These are phyloP conservation scores for Ricinus communis DNA, from an alignment of 345 rosid species.

Conservation along the genomic window DNA sequence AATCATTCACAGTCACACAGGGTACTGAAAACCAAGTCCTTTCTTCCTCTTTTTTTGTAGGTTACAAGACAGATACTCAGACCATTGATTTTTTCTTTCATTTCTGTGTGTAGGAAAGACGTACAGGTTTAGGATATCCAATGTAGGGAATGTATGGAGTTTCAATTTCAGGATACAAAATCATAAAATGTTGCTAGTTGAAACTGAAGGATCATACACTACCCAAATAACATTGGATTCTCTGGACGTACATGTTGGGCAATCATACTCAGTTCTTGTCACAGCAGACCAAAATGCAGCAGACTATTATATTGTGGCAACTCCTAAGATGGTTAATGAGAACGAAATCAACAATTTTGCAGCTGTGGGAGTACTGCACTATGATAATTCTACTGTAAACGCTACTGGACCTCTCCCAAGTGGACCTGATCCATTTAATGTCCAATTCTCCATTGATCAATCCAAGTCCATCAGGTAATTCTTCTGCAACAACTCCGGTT, in stretches of 20 bases:
- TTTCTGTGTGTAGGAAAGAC: conserved; percentile 37
- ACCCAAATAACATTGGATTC: conserved; percentile 31
- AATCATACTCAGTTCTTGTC: conserved; percentile 36
- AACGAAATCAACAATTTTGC: background rate
- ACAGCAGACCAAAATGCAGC: conserved; percentile 28
- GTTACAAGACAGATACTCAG: too few species aligned
- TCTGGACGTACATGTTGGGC: conserved; percentile 38
- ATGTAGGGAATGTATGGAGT: conserved; percentile 55
- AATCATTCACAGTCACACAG: conserved; percentile 31
- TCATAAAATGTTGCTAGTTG: conserved; percentile 33
- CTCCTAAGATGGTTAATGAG: conserved; percentile 36
- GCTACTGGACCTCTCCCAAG: conserved; percentile 27
- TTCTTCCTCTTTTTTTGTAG: too few species aligned
- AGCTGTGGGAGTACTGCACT: conserved; percentile 36
- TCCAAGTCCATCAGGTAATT: conserved; percentile 41
- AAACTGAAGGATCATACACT: conserved; percentile 42
- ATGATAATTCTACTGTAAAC: conserved; percentile 25
- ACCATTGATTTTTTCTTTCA: background rate
- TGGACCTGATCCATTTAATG: conserved; percentile 42
- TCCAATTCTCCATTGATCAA: conserved; percentile 34
- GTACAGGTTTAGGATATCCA: conserved; percentile 53
- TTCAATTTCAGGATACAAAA: conserved; percentile 47
- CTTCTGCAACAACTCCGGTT: too few species aligned
- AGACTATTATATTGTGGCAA: conserved; percentile 39
- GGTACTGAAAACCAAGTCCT: conserved; percentile 18